Evolutionary conservation across 768 basidiomycete genomes (phyloP).

Genomic region (Termitomyces sp.): DNA sequence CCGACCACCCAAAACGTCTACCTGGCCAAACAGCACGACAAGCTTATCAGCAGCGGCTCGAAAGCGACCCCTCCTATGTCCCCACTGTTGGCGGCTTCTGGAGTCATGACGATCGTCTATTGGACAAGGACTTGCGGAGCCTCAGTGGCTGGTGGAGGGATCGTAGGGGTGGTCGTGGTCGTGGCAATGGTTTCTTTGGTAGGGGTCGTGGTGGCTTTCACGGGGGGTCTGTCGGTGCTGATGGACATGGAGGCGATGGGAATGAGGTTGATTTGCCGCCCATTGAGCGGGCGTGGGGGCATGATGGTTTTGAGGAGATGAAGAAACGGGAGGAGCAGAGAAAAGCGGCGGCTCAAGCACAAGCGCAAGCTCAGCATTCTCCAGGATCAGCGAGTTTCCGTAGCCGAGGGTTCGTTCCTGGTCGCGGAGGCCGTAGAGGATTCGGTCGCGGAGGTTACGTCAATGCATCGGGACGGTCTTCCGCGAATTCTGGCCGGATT

Average conservation of each 20-base stretch:
- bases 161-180: conserved; percentile 67
- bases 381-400: conserved; percentile 36
- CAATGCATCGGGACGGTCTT: conserved; percentile 27
- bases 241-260: conserved; percentile 8
- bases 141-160: conserved; percentile 89
- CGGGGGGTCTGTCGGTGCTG: conserved; percentile 10
- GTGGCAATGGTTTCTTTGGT: conserved; percentile 61
- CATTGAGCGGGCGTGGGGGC: conserved; percentile 73
- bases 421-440: conserved; percentile 47
- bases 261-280: conserved; percentile 40
- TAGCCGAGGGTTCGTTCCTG: conserved; percentile 40
- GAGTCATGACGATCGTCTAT: conserved; percentile 89
- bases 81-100: conserved; percentile 92
- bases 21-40: conserved; percentile 70
- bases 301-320: conserved; percentile 89
- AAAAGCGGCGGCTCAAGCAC: conserved; percentile 28
- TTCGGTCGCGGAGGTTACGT: conserved; percentile 38
- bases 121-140: conserved; percentile 79
- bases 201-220: conserved; percentile 52
- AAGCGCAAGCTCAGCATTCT: conserved; percentile 24
- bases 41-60: conserved; percentile 79
- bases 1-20: conserved; percentile 28
- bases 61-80: conserved; percentile 83
- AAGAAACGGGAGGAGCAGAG: conserved; percentile 68
- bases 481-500: conserved; percentile 39